Evolutionary conservation across 2,329 filamentous ascomycete genomes (phyloP).

Genomic region (Aspergillus latus): DNA sequence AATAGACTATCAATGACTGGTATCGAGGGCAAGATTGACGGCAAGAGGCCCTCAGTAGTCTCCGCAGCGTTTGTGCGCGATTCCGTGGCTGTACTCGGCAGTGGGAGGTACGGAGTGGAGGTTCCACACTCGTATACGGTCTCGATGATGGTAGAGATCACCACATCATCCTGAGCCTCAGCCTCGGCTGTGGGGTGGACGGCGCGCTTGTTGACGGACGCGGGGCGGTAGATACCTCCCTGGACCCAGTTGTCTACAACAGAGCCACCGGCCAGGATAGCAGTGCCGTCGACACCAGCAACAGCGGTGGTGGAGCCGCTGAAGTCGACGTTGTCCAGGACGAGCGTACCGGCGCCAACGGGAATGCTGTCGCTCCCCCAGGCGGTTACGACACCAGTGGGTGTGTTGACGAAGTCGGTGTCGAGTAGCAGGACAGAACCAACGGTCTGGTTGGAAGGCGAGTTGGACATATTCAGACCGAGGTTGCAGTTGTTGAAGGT

Average conservation of each 20-base stretch:
- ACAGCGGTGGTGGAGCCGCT: constrained; percentile 68
- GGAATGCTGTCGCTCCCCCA: constrained; percentile 64
- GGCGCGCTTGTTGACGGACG: constrained; percentile 28
- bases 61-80: background rate
- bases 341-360: constrained; percentile 73
- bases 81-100: background rate
- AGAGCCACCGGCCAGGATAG: constrained; percentile 67
- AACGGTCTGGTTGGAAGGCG: constrained; percentile 67
- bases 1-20: constrained; percentile 8
- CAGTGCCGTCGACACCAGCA: constrained; percentile 54
- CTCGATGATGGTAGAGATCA: constrained; percentile 30
- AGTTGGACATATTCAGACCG: constrained; percentile 75
- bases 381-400: constrained; percentile 72
- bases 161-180: constrained; percentile 14
- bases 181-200: constrained; percentile 14
- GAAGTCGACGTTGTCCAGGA: constrained; percentile 90
- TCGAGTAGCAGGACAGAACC: constrained; percentile 84
- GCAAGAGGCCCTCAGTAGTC: background rate
- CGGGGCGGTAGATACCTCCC: constrained; percentile 67
- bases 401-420: constrained; percentile 73
- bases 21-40: background rate
- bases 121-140: constrained; percentile 27
- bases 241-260: constrained; percentile 74
- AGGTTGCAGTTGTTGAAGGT: constrained; percentile 72
- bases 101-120: background rate